Evolutionary conservation across 176 grass and related monocot genomes (phyloP), one percentile per base, ranked within the genome.

Genomic region (Oryza brachyantha): DNA sequence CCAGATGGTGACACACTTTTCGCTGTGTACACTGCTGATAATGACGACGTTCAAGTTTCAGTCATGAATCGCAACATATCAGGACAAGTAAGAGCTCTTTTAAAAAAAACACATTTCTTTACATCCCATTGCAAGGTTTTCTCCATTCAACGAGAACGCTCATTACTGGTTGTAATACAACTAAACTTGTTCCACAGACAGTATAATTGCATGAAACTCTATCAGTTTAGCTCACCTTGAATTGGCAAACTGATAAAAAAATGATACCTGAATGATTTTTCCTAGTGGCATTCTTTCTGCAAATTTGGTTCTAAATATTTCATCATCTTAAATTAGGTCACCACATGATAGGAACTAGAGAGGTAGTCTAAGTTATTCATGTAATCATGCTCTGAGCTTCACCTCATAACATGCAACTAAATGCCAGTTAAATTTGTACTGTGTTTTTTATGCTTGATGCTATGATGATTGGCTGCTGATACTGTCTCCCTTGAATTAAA

Each of bases 21-120:
- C 91, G 83, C 96, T 71, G 92, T 85, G 59, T 98, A 98, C 62
- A 98, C 65, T 93, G 84, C 92, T 87, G 96, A 98, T 89, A 66
- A 73, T 45, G 92, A 75, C 13, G 96, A 93, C 74, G 78, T 71
- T 77, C 96, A 98, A 74, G 90, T 98, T 89, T 98, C 96, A 64
- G 78, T 93, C 83, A 78, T 90, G 60, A 90, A 98, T 80, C 85
- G 94, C 82, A 98, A 91, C 43, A 73, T 79, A 73, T 83, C 92
- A n/a, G 85, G 87, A 77, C 86, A 93, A 79, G 96, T 98, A 95
- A 92, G 92, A 70, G 35, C 70, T 84, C 80, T 64, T 13, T 76
- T 62, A 55, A 61, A 81, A 87, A 43, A 73, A 40, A 29, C 54
- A 54, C 58, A 46, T 9, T 10, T 28, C 7, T 61, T 68, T 86